Evolutionary conservation across 2,329 filamentous ascomycete genomes (phyloP), one percentile per base, ranked within the genome.

Genomic region (Epicoccum sorghinum): DNA sequence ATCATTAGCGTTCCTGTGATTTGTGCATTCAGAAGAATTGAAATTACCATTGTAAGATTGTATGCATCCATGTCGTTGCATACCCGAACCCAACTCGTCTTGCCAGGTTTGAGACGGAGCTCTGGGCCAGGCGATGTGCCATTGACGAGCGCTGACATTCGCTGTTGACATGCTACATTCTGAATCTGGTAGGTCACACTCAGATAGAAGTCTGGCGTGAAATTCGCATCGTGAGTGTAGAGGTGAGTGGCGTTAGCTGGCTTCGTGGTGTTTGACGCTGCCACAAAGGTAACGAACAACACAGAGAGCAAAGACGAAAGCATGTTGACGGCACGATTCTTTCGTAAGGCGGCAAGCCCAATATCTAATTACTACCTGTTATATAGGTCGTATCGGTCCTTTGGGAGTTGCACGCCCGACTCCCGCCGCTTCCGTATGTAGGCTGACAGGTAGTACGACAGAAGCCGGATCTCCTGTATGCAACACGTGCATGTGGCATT

Each of bases 21-120:
- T 7, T 9, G 24, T n/a, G 22, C 7, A 4, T 6, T 27, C 36
- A 7, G 12, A 3, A 18, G 29, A 22, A 10, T n/a, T 18, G 27
- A 1, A 14, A 43, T 10, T 59, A 83, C 82, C 68, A 86, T 82
- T n/a, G 83, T 86, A n/a, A 82, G 69, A 58, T 86, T 86, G 23
- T 77, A 67, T 12, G 79, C 67, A 0, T 70, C 55, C 70, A 86
- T 82, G 55, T 83, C 78, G 64, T 86, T 86, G 69, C 84, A 85
- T 1, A 86, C 84, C 7, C 83, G 75, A 46, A 86, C 79, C 83
- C 83, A 86, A 25, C 74, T 79, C 1, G 75, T 76, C 39, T 73
- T 68, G 10, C 78, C 79, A n/a, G 80, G 75, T 8, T 70, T 65
- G 4, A 86, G 70, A 10, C 77, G 74, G 3, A 85, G 55, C 4